These are phyloP conservation scores for Plasmodium cynomolgi DNA, from an alignment of 169 alveolate species.

Conservation along the genomic window DNA sequence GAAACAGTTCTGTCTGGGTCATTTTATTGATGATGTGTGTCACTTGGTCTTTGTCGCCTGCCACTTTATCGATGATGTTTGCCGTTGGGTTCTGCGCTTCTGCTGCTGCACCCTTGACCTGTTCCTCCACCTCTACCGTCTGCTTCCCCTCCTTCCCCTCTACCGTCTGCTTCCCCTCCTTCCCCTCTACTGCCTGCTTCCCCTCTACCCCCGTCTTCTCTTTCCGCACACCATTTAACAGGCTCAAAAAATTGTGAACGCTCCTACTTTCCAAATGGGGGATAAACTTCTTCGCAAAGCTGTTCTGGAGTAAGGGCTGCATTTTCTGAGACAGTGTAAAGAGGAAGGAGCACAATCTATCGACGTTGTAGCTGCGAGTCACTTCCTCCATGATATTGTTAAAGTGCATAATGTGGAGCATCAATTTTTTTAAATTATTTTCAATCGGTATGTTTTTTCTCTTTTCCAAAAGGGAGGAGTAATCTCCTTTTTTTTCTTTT, in stretches of 20 bases:
- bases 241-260: conserved; percentile 7
- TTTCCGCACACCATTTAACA: neutral
- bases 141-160: too few relatives aligned
- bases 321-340: conserved; percentile 30
- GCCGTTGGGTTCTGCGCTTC: neutral
- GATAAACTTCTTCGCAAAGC: neutral
- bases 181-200: too few relatives aligned
- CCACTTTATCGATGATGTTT: neutral
- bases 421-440: conserved; percentile 17
- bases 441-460: conserved; percentile 1
- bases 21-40: neutral
- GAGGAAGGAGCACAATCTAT: conserved; percentile 41
- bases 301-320: neutral
- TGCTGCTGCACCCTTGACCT: neutral
- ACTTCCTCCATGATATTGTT: conserved; percentile 26
- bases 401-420: conserved; percentile 36
- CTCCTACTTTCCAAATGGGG: neutral
- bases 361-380: conserved; percentile 8
- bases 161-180: too few relatives aligned
- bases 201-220: too few relatives aligned
- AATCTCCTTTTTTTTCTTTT: conserved; percentile 9
- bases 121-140: neutral
- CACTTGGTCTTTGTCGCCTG: neutral
- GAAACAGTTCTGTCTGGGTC: neutral
- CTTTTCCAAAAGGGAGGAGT: neutral